phyloP scores from a whole-genome alignment of 2,329 filamentous ascomycete species.

The Hypoxylon sp. region DNA sequence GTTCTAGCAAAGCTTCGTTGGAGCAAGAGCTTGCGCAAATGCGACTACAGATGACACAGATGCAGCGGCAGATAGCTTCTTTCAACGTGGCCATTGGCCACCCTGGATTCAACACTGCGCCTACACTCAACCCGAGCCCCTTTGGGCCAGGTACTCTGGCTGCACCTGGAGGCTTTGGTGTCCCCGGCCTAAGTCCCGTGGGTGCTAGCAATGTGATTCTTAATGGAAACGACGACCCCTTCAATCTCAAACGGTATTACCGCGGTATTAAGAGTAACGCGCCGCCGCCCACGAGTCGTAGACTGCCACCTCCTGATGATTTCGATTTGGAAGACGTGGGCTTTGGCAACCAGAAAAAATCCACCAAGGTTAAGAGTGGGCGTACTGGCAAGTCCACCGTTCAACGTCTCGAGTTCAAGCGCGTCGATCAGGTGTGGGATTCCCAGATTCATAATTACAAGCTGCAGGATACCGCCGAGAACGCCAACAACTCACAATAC shows the following conservation, averaged over 20 bases:
- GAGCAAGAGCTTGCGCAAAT: slow-evolving; percentile 44
- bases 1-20: slow-evolving; percentile 26
- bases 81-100: slow-evolving; percentile 8
- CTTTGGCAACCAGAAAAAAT: slow-evolving; percentile 9
- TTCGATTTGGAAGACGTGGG: slow-evolving; percentile 1
- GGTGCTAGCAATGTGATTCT: background rate
- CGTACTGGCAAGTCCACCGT: slow-evolving; percentile 42
- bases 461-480: slow-evolving; percentile 65
- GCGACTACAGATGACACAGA: slow-evolving; percentile 45
- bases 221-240: background rate
- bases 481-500: slow-evolving; percentile 66
- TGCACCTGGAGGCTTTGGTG: background rate
- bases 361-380: slow-evolving; percentile 20
- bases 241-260: background rate
- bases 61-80: slow-evolving; percentile 34
- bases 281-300: slow-evolving; percentile 4
- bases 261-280: slow-evolving; percentile 4
- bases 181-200: slow-evolving; percentile 1
- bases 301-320: slow-evolving; percentile 6
- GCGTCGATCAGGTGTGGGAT: slow-evolving; percentile 68
- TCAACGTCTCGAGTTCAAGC: slow-evolving; percentile 57
- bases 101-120: slow-evolving; percentile 6
- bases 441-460: slow-evolving; percentile 62
- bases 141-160: slow-evolving; percentile 8
- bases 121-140: slow-evolving; percentile 16